Evolutionary conservation across 176 grass and related monocot species (phyloP), one percentile per base, ranked within the genome.

Genomic region (Typha latifolia): DNA sequence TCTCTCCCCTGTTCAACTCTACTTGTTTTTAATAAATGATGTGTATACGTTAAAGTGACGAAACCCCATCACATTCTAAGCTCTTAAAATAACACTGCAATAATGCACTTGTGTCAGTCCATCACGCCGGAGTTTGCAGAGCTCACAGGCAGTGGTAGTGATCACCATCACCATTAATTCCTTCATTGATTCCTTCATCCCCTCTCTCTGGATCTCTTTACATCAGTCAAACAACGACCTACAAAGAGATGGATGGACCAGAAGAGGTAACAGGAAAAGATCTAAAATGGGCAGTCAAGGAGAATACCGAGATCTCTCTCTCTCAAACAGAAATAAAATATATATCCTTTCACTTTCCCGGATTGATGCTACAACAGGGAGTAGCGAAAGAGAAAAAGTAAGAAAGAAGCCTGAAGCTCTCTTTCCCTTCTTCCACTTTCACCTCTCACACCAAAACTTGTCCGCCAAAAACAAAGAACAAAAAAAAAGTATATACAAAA

Each of bases 121-220:
- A 20, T 20, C 63, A 47, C 63, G 32, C 63, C 63, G 63, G 32
- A 18, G n/a, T 21, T 65, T 18, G 32, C 63, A 65, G 63, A 47
- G 14, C 16, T 21, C 32, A 29, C 32, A 65, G 32, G 63, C 32
- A 65, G 32, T n/a, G 16, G 14, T 47, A 15, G n/a, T 37, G 14
- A 65, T 18, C 32, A 12, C 5, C 53, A 59, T 59, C 53, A 19
- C 53, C 53, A 59, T 59, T 21, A 59, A 16, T 59, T 21, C 53
- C 53, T 3, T 29, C 27, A 29, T 29, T 3, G 2, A 29, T 3
- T 11, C 53, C 10, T 20, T 59, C 53, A 3, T 13, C 15, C 5
- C 5, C n/a, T n/a, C 18, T 55, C 51, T 29, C 1, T 29, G 3
- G 27, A 29, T 29, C 27, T 29, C 27, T 29, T 29, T 3, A 29